Percentiles rank a stretch among this genome's conserved stretches.
Conservation (phyloP, 805 yeast genomes). For the Zygotorulaspora sp. region DNA sequence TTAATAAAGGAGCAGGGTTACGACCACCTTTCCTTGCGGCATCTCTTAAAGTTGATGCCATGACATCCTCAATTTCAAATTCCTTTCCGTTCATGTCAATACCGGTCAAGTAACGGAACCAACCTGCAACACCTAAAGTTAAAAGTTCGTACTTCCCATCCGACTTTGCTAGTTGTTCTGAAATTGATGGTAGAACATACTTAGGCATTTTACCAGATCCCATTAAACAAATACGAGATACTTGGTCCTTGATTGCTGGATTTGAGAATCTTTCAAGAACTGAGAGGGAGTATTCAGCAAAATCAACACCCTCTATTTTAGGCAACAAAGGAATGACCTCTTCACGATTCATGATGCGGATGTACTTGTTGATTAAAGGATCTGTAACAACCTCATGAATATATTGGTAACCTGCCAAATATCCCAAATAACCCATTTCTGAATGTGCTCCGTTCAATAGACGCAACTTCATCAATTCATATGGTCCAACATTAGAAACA, state of each 20-base stretch:
- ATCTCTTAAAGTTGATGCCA: conserved; percentile 6
- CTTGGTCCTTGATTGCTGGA: conserved; percentile 11
- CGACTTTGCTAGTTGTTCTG: conserved; percentile 7
- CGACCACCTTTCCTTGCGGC: conserved; percentile 10
- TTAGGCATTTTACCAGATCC: conserved; percentile 14
- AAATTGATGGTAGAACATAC: conserved; percentile 11
- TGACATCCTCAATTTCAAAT: conserved; percentile 8
- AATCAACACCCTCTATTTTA: conserved; percentile 9
- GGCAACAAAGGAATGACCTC: conserved; percentile 12
- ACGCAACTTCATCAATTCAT: conserved; percentile 11
- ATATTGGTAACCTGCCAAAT: conserved; percentile 8
- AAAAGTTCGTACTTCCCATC: conserved; percentile 8
- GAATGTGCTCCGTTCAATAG: conserved; percentile 11
- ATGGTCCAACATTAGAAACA: conserved; percentile 9
- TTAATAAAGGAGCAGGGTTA: conserved; percentile 5
- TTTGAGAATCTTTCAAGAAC: conserved; percentile 11
- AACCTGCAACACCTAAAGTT: conserved; percentile 10
- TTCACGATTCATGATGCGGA: conserved; percentile 7
- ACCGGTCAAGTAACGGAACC: conserved; percentile 13
- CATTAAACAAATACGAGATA: conserved; percentile 10
- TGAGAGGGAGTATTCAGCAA: conserved; percentile 8
- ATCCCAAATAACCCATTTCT: conserved; percentile 10
- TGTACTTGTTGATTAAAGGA: conserved; percentile 8
- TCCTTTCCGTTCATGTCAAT: conserved; percentile 7
- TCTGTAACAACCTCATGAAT: conserved; percentile 10